These are phyloP conservation scores for Hymenoscyphus fructigenus DNA, from an alignment of 2,329 filamentous ascomycete genomes.

Conservation along the genomic window DNA sequence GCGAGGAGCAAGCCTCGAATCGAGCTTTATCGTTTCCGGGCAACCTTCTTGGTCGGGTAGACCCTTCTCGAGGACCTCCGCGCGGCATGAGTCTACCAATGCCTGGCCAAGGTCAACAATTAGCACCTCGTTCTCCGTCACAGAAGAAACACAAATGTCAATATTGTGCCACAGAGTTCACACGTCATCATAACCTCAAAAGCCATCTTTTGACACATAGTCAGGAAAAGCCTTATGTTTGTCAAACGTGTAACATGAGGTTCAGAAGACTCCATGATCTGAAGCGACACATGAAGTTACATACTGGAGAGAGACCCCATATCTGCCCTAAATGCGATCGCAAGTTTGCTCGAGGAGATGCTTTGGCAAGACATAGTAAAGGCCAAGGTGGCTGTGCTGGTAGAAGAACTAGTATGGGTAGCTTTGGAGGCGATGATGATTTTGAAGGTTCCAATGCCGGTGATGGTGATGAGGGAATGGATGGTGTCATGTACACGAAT, in stretches of 20 bases:
- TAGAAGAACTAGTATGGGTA: constrained; percentile 79
- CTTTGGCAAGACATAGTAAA: constrained; percentile 90
- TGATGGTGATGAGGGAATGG: constrained; percentile 56
- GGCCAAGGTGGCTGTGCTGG: constrained; percentile 94
- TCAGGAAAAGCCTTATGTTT: constrained; percentile 96
- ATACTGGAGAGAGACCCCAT: constrained; percentile 94
- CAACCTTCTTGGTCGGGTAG: constrained; percentile 31
- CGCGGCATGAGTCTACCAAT: constrained; percentile 59
- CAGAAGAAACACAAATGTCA: constrained; percentile 94
- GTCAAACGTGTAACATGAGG: constrained; percentile 86
- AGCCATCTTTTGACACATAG: constrained; percentile 96
- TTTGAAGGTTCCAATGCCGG: constrained; percentile 54
- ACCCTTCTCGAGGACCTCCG: constrained; percentile 35
- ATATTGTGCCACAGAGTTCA: constrained; percentile 95
- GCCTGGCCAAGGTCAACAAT: constrained; percentile 45
- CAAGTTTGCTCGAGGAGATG: constrained; percentile 93
- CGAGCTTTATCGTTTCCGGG: constrained; percentile 36
- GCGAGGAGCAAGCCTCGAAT: constrained; percentile 30
- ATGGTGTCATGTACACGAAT: constrained; percentile 51
- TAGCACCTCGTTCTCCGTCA: constrained; percentile 66
- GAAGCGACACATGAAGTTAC: constrained; percentile 93
- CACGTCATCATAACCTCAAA: constrained; percentile 94
- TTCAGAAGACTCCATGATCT: constrained; percentile 92
- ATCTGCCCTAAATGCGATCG: constrained; percentile 93
- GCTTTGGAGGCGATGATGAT: constrained; percentile 78